These are phyloP conservation scores for Margaritispora aquatica DNA, from an alignment of 495 filamentous ascomycete species.

Conservation along the genomic window DNA sequence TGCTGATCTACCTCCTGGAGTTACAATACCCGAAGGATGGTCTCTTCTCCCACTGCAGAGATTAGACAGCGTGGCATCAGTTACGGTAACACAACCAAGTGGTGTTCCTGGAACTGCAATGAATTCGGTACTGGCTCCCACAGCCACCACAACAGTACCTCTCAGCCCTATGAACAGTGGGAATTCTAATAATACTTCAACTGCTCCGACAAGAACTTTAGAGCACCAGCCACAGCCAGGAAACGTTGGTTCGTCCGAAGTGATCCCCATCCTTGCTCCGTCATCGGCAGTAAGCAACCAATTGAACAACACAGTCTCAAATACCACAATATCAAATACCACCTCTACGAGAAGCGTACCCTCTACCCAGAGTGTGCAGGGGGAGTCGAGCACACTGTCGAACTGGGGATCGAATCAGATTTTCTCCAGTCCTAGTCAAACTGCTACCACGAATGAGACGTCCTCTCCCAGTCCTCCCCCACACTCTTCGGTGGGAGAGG, in stretches of 20 bases:
- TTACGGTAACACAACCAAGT: slow-evolving; percentile 2
- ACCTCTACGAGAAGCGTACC: slow-evolving; percentile 2
- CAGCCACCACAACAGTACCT: slow-evolving; percentile 16
- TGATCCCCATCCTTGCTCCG: slow-evolving; percentile 17
- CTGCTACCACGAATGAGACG: not conserved
- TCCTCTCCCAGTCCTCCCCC: not conserved
- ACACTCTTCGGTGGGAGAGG: not conserved
- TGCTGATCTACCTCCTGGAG: slow-evolving; percentile 62
- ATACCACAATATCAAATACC: slow-evolving; percentile 14
- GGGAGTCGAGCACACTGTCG: slow-evolving; percentile 8
- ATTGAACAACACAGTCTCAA: slow-evolving; percentile 2
- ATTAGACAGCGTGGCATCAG: slow-evolving; percentile 31
- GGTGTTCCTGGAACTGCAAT: slow-evolving; percentile 10
- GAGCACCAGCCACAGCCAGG: slow-evolving; percentile 17
- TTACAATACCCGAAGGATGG: slow-evolving; percentile 72
- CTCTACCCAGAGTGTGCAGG: not conserved
- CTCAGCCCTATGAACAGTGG: slow-evolving; percentile 16
- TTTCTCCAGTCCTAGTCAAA: slow-evolving; percentile 11
- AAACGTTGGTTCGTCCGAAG: slow-evolving; percentile 21
- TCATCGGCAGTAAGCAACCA: slow-evolving; percentile 17
- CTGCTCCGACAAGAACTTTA: slow-evolving; percentile 13
- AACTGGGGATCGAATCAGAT: slow-evolving; percentile 21
- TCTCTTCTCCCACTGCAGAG: slow-evolving; percentile 62
- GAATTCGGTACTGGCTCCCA: slow-evolving; percentile 17
- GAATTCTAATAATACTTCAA: slow-evolving; percentile 23